These are phyloP conservation scores for Macaranga tanarius DNA, from an alignment of 441 rosid genomes.

Conservation along the genomic window DNA sequence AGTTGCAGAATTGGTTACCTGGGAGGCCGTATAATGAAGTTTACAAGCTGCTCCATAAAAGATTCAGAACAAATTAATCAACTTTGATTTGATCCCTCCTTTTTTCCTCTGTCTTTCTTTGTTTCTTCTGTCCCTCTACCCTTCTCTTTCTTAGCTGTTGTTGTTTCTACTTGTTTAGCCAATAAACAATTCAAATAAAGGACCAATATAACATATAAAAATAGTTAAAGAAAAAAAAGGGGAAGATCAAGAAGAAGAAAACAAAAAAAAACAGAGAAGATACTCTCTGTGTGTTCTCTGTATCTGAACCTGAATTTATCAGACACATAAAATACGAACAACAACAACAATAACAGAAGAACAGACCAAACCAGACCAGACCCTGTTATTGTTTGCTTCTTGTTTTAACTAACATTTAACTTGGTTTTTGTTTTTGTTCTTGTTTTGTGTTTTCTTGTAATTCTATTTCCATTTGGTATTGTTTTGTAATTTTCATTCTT, in stretches of 20 bases:
- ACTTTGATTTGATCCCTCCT: constrained; percentile 17
- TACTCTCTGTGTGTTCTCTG: constrained; percentile 5
- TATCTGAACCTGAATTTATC: constrained; percentile 14
- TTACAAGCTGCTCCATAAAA: constrained; percentile 87
- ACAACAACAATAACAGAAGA: constrained; percentile 7
- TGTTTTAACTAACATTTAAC: neutral
- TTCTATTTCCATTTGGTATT: constrained; percentile 16
- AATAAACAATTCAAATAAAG: constrained; percentile 18
- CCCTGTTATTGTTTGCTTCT: neutral
- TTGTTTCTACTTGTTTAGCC: constrained; percentile 14
- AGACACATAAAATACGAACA: constrained; percentile 12
- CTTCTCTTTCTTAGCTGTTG: neutral
- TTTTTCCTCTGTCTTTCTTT: constrained; percentile 13
- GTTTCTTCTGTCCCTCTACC: constrained; percentile 25
- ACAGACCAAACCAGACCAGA: neutral
- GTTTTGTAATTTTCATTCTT: constrained; percentile 22
- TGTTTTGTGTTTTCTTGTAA: neutral
- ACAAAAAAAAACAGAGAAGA: constrained; percentile 10
- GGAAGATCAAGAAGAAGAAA: neutral
- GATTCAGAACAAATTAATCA: constrained; percentile 28
- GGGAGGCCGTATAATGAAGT: constrained; percentile 92
- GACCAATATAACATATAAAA: neutral
- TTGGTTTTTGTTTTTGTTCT: neutral
- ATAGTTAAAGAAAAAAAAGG: neutral
- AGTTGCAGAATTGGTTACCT: constrained; percentile 44